Conservation (phyloP, 164 flowering plant species). For the Dillenia suffruticosa region DNA sequence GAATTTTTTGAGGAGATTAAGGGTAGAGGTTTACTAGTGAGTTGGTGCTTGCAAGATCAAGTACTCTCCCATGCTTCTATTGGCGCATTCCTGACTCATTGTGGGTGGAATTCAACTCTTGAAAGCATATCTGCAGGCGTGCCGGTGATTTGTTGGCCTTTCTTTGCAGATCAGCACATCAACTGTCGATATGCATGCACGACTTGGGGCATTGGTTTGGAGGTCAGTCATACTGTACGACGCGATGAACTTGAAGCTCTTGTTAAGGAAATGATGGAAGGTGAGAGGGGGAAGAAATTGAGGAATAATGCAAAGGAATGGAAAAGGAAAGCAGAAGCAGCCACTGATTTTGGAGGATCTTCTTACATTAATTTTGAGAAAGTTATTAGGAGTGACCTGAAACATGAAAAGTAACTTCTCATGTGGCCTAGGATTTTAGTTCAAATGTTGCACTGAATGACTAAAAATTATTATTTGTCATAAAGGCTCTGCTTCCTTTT, state of each 20-base stretch:
- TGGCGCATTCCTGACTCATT: constrained; percentile 21
- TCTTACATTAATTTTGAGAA: constrained; percentile 22
- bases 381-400: constrained; percentile 10
- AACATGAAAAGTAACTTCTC: too few relatives aligned
- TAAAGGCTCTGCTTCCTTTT: too few relatives aligned
- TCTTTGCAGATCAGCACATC: constrained; percentile 23
- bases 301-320: constrained; percentile 24
- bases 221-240: constrained; percentile 22
- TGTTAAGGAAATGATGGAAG: constrained; percentile 31
- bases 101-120: constrained; percentile 26
- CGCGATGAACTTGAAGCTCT: constrained; percentile 26
- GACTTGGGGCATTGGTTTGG: constrained; percentile 28
- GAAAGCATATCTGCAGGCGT: constrained; percentile 17
- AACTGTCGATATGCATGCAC: constrained; percentile 29
- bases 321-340: constrained; percentile 28
- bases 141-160: constrained; percentile 24
- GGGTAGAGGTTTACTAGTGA: constrained; percentile 16
- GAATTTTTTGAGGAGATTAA: constrained; percentile 14
- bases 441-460: too few relatives aligned
- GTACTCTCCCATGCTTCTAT: constrained; percentile 16
- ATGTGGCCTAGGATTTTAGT: too few relatives aligned
- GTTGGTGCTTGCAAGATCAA: constrained; percentile 18
- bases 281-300: constrained; percentile 27
- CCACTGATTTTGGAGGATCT: constrained; percentile 25
- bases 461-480: too few relatives aligned